A percentile compares a stretch with the other conserved stretches of the same genome.
phyloP scores from a whole-genome alignment of 768 basidiomycete species.

The Ramaria sp. region DNA sequence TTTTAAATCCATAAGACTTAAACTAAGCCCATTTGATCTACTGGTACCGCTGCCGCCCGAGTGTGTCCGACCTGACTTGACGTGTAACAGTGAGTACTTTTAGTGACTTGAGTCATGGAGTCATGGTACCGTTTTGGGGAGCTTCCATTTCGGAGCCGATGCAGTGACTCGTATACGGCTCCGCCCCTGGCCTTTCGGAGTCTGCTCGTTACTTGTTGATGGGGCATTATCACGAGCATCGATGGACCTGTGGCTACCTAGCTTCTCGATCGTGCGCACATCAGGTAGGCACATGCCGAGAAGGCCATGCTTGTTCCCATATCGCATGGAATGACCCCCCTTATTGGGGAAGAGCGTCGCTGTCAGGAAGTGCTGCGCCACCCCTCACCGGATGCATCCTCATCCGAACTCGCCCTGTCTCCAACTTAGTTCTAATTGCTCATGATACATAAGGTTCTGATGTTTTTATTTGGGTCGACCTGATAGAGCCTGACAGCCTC shows the following conservation, averaged over 20 bases:
- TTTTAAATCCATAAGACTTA: neutral
- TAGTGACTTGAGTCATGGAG: neutral
- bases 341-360: neutral
- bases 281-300: neutral
- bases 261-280: neutral
- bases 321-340: neutral
- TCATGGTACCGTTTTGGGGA: neutral
- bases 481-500: no score
- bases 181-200: neutral
- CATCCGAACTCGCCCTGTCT: neutral
- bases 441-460: no score
- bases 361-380: neutral
- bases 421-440: no score
- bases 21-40: neutral
- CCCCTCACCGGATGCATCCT: neutral
- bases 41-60: neutral
- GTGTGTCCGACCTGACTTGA: neutral
- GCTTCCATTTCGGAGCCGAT: neutral
- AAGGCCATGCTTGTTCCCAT: neutral
- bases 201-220: neutral
- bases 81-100: neutral
- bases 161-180: neutral
- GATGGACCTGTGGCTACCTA: neutral
- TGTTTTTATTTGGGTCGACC: no score
- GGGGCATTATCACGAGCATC: neutral